These are phyloP conservation scores for Microbotryomycetes sp. DNA, from an alignment of 1,284 basidiomycete species.

Conservation along the genomic window DNA sequence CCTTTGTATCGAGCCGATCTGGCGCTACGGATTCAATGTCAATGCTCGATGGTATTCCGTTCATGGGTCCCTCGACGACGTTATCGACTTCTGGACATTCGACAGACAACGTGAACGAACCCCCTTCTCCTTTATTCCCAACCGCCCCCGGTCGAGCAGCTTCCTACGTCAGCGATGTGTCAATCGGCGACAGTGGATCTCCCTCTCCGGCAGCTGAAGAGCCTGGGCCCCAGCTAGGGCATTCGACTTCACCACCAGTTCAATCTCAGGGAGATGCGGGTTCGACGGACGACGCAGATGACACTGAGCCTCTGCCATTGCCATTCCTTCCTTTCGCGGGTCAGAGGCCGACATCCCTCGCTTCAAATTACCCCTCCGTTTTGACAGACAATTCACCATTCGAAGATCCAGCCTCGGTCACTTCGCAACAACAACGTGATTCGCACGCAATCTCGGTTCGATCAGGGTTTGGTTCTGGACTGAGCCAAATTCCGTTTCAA, in stretches of 20 bases:
- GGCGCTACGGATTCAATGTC: slow-evolving; percentile 10
- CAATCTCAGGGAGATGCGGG: not conserved
- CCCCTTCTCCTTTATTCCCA: slow-evolving; percentile 1
- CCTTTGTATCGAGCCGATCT: slow-evolving; percentile 1
- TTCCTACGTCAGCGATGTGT: slow-evolving; percentile 2
- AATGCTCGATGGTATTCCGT: slow-evolving; percentile 30
- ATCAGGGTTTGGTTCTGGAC: slow-evolving; percentile 23
- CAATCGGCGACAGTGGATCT: not conserved
- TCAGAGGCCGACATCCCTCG: slow-evolving; percentile 18
- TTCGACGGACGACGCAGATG: not conserved
- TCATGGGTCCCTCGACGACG: slow-evolving; percentile 8
- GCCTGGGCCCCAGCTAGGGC: not conserved
- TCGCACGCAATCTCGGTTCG: slow-evolving; percentile 22
- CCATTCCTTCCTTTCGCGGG: slow-evolving; percentile 34
- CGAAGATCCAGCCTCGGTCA: not conserved
- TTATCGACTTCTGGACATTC: not conserved
- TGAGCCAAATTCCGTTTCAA: slow-evolving; percentile 32
- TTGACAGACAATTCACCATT: not conserved
- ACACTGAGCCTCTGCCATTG: slow-evolving; percentile 14
- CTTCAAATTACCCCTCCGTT: too few relatives aligned
- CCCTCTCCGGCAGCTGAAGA: not conserved
- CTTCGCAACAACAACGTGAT: slow-evolving; percentile 9
- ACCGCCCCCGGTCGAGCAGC: not conserved
- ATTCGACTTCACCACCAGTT: not conserved
- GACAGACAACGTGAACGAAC: not conserved